Percentiles rank a stretch among this genome's conserved stretches.
Evolutionary conservation across 1,284 basidiomycete genomes (phyloP).

Genomic region (Coniferiporia weirii): DNA sequence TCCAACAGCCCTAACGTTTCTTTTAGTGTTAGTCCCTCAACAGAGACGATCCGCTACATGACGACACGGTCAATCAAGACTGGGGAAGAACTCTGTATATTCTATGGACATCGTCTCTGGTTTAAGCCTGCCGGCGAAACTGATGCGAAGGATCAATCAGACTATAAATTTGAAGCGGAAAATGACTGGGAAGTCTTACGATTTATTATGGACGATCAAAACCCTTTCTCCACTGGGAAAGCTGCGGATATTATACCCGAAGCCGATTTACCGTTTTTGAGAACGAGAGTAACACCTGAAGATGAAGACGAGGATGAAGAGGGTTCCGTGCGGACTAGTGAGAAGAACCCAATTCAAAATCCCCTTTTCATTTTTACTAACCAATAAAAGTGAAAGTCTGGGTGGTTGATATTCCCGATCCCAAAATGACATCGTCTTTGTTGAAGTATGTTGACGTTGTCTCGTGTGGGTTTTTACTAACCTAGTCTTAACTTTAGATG

Average conservation of each 20-base stretch:
- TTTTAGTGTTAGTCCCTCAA: conserved; percentile 48
- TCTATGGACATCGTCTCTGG: conserved; percentile 68
- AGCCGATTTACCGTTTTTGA: conserved; percentile 56
- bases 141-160: conserved; percentile 18
- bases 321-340: conserved; percentile 52
- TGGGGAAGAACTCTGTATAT: conserved; percentile 78
- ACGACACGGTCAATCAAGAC: conserved; percentile 47
- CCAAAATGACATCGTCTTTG: conserved; percentile 53
- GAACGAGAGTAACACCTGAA: conserved; percentile 49
- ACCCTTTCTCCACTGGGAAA: conserved; percentile 33
- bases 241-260: conserved; percentile 45
- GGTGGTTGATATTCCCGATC: conserved; percentile 80
- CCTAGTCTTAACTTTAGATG: conserved; percentile 40
- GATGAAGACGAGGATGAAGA: conserved; percentile 57
- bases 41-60: conserved; percentile 64
- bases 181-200: conserved; percentile 46
- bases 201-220: conserved; percentile 26
- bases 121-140: conserved; percentile 40
- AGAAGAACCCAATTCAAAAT: conserved; percentile 19
- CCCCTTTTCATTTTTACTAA: conserved; percentile 7
- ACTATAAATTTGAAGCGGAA: conserved; percentile 14
- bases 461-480: not conserved
- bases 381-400: conserved; percentile 58
- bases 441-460: conserved; percentile 48
- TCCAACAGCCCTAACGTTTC: conserved; percentile 67